Base-by-base conservation (phyloP, 495 filamentous ascomycete species). In the Penicillium paxilli region DNA sequence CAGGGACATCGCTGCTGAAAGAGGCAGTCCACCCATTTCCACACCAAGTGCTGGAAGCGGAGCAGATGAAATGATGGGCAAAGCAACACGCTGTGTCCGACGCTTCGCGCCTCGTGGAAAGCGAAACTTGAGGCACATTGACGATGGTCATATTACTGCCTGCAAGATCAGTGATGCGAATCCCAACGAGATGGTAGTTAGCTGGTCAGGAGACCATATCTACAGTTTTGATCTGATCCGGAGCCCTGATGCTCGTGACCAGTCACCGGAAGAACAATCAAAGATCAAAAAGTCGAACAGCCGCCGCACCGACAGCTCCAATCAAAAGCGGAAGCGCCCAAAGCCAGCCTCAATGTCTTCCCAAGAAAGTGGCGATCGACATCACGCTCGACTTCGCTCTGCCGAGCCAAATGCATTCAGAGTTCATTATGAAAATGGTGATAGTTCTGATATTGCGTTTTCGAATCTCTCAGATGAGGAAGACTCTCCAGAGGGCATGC, bases 151-250 rank as follows among this genome's bases (percentile, higher is more conserved):
- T 54, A 90, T 91, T 62, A 90, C 87, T 1, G 85, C 87, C 8
- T 89, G 86, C 67, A 91, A 89, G 67, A 91, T 91, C 53, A 89
- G 87, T 41, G 87, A 91, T 70, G 85, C 83, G 10, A 83, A 88
- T 50, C 87, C 87, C 3, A 85, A 90, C 51, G 86, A 91, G 52
- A 78, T 91, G 62, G 72, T 91, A 4, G 87, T 83, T 22, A 89
- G 87, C 60, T 91, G 88, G 87, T 88, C 85, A 30, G 87, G 87
- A 12, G 85, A 89, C 53, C 80, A 83, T 48, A 86, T 90, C 55
- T 90, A 91, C 66, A 84, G 83, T 61, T 91, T 91, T 55, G 84
- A 90, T 62, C 69, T 91, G 14, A 69, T 87, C 28, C 74, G 75
- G n/a, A 84, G 78, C 62, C 79, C 83, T 1, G 83, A 87, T 70